These are phyloP conservation scores for Poteriospumella lacustris DNA, from an alignment of 108 stramenopile species.

Conservation along the genomic window DNA sequence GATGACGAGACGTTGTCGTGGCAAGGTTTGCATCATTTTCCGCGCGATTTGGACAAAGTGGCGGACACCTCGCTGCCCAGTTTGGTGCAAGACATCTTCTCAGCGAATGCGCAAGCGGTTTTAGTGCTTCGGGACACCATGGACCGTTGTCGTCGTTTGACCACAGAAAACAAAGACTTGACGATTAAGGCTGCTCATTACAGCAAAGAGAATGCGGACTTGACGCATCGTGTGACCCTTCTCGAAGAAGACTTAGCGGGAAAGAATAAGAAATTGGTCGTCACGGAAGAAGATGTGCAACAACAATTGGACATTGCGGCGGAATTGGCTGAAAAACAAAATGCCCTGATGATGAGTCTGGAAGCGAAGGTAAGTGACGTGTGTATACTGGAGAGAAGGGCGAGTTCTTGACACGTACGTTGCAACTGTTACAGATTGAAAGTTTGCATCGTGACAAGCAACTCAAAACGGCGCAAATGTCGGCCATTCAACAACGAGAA, in stretches of 20 bases:
- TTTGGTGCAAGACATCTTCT: too few species aligned
- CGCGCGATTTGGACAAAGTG: too few species aligned
- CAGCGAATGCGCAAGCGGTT: too few species aligned
- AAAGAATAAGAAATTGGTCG: neutral
- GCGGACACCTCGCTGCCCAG: too few species aligned
- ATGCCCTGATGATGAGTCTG: constrained; percentile 1
- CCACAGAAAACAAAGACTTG: neutral
- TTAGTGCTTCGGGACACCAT: too few species aligned
- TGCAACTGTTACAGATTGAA: neutral
- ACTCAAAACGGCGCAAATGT: neutral
- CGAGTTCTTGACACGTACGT: neutral
- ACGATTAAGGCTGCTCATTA: neutral
- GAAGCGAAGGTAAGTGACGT: too few species aligned
- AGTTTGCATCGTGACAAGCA: neutral
- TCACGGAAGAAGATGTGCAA: neutral
- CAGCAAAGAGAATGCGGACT: neutral
- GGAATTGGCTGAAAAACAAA: constrained; percentile 30
- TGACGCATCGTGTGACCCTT: neutral
- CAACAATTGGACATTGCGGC: neutral
- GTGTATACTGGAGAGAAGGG: too few species aligned
- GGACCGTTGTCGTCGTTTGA: too few species aligned
- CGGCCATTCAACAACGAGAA: constrained; percentile 10
- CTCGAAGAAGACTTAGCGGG: neutral
- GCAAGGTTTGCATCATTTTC: too few species aligned
- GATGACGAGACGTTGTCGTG: too few species aligned